phyloP scores from a whole-genome alignment of 2,329 filamentous ascomycete species.

The Aschersonia sp. region DNA sequence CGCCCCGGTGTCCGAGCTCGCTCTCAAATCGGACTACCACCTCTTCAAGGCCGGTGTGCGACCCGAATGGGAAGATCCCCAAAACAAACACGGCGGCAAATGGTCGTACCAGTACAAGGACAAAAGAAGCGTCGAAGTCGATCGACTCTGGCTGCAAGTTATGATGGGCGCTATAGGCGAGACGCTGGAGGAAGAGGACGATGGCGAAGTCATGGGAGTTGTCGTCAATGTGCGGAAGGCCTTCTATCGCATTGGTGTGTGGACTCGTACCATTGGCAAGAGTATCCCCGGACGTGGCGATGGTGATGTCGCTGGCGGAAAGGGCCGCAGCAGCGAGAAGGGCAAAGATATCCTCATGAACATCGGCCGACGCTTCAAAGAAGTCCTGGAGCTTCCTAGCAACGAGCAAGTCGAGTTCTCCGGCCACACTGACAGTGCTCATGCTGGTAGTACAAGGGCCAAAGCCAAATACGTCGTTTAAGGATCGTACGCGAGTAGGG shows the following conservation, averaged over 20 bases:
- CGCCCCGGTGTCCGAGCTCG: constrained; percentile 84
- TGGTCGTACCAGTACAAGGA: constrained; percentile 99
- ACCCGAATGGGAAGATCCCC: constrained; percentile 94
- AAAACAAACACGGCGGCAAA: constrained; percentile 99
- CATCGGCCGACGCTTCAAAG: constrained; percentile 88
- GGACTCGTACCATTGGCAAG: constrained; percentile 91
- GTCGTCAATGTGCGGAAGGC: constrained; percentile 98
- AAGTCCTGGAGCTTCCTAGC: constrained; percentile 65
- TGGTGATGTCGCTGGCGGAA: constrained; percentile 57
- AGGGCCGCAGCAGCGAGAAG: constrained; percentile 67
- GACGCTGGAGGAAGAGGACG: constrained; percentile 86
- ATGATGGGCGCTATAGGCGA: constrained; percentile 96
- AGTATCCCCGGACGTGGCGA: constrained; percentile 62
- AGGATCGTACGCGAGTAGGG: neutral
- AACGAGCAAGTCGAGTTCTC: constrained; percentile 83
- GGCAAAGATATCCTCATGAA: constrained; percentile 70
- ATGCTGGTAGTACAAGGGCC: constrained; percentile 84
- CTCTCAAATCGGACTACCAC: constrained; percentile 97
- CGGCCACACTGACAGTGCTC: constrained; percentile 87
- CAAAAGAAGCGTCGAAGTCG: constrained; percentile 81
- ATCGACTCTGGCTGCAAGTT: constrained; percentile 91
- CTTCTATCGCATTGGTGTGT: constrained; percentile 94
- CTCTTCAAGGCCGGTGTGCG: constrained; percentile 96
- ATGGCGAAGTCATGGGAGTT: constrained; percentile 97
- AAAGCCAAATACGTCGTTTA: constrained; percentile 89